Base-by-base conservation (phyloP, 1,284 basidiomycete genomes). In the Microbotryum violaceum region DNA sequence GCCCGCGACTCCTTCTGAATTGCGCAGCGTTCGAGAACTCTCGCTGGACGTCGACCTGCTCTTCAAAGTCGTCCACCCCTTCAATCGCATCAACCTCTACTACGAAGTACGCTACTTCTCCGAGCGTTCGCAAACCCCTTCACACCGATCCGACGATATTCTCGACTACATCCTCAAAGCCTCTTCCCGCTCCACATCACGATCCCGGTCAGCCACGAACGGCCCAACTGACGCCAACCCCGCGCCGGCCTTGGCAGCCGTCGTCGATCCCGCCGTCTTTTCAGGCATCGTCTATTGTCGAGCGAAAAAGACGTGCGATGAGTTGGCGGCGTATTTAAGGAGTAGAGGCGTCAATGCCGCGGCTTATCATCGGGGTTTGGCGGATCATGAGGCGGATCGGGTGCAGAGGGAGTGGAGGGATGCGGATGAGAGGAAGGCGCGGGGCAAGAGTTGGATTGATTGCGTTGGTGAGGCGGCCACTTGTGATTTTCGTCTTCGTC, bases 201-300 rank as follows among this genome's bases (percentile, higher is more conserved):
- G 21, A 44, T 29, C 25, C 3, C 16, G 29, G 14, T 49, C 48
- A n/a, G 20, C 74, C 77, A 37, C 79, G 83, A 49, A 60, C 79
- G 85, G 9, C 80, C 80, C 25, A 76, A 8, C 1, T 10, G 80
- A 65, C 12, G 12, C 37, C 37, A 42, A 42, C 37, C 14, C 37
- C 14, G 14, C 37, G 37, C 12, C 37, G 14, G 14, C 37, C 37
- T 5, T 42, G 9, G 37, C 37, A 18, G 37, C 4, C 14, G 3
- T 42, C 12, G 4, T 4, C 12, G 37, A 42, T 42, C 37, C 37
- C 37, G 37, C 12, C 37, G 37, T 42, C 37, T 42, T 42, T 3
- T 42, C 83, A 0, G 90, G 89, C 0, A 85, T 92, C 49, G 80
- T 92, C 2, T 92, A 92, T 71, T 91, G 89, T 73, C 79, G 88